Conservation (phyloP, 2,329 filamentous ascomycete genomes). For the Cladosporium sphaerospermum region DNA sequence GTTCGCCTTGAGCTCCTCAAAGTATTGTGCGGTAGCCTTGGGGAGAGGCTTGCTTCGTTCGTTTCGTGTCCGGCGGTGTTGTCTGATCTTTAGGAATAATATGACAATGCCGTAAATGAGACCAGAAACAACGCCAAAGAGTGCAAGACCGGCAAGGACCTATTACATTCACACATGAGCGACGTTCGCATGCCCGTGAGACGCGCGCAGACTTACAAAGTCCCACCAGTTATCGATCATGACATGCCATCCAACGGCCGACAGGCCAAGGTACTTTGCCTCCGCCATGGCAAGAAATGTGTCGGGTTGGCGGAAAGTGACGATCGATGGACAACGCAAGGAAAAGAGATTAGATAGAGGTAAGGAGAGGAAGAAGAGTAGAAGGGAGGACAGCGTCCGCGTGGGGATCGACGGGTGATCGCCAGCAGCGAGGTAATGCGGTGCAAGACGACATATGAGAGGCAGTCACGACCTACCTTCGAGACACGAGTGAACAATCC, state of each 20-base stretch:
- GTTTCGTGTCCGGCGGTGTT: background rate
- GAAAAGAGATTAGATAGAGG: slow-evolving; percentile 3
- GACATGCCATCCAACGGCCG: slow-evolving; percentile 29
- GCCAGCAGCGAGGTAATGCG: slow-evolving; percentile 1
- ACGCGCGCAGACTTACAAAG: slow-evolving; percentile 28
- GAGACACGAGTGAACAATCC: background rate
- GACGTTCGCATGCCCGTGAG: background rate
- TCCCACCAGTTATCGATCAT: slow-evolving; percentile 40
- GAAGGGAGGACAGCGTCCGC: background rate
- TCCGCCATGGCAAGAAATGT: slow-evolving; percentile 8
- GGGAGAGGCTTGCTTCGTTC: slow-evolving; percentile 4
- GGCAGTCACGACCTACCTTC: slow-evolving; percentile 5
- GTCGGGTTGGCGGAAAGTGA: background rate
- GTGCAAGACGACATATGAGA: background rate
- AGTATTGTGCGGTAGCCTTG: slow-evolving; percentile 7
- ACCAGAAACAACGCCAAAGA: slow-evolving; percentile 9
- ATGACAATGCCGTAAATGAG: slow-evolving; percentile 1
- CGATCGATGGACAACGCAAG: background rate
- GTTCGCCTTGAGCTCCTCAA: slow-evolving; percentile 10
- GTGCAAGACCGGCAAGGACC: slow-evolving; percentile 18
- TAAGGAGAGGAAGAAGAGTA: background rate
- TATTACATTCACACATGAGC: background rate
- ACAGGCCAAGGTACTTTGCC: slow-evolving; percentile 11
- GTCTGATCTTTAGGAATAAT: background rate
- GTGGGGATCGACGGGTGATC: background rate